Percentiles rank a stretch among this genome's conserved stretches.
Conservation (phyloP, 495 filamentous ascomycete species). For the Penicillium herquei region DNA sequence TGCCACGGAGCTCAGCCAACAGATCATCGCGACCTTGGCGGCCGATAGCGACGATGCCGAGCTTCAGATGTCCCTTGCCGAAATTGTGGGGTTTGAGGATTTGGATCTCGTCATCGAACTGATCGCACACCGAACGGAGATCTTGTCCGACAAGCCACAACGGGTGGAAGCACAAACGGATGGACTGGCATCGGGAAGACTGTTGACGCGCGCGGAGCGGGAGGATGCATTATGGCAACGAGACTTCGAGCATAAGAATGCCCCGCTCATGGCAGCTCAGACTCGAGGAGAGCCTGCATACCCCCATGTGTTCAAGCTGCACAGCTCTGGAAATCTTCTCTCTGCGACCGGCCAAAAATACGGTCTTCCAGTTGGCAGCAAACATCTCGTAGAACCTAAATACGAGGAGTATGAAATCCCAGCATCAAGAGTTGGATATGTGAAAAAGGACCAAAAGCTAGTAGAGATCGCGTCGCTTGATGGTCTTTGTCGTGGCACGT, state of each 20-base stretch:
- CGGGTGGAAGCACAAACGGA: slow-evolving; percentile 43
- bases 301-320: slow-evolving; percentile 86
- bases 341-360: slow-evolving; percentile 75
- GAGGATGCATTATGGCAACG: slow-evolving; percentile 69
- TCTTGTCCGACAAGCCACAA: slow-evolving; percentile 43
- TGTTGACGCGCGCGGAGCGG: slow-evolving; percentile 74
- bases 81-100: slow-evolving; percentile 89
- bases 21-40: slow-evolving; percentile 66
- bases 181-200: slow-evolving; percentile 50
- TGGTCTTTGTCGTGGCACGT: slow-evolving; percentile 84
- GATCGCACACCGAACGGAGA: slow-evolving; percentile 66
- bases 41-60: slow-evolving; percentile 73
- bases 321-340: slow-evolving; percentile 80
- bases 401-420: slow-evolving; percentile 90
- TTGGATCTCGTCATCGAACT: slow-evolving; percentile 85
- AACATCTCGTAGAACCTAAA: slow-evolving; percentile 59
- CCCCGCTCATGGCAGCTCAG: slow-evolving; percentile 60
- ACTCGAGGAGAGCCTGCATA: slow-evolving; percentile 67
- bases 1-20: slow-evolving; percentile 60
- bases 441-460: slow-evolving; percentile 68
- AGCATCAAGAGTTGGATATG: slow-evolving; percentile 71
- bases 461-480: slow-evolving; percentile 81
- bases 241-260: slow-evolving; percentile 80
- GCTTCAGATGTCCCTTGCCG: slow-evolving; percentile 83
- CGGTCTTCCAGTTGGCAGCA: slow-evolving; percentile 64